phyloP scores from a whole-genome alignment of 2,329 filamentous ascomycete genomes.

The Fusarium brachygibbosum region DNA sequence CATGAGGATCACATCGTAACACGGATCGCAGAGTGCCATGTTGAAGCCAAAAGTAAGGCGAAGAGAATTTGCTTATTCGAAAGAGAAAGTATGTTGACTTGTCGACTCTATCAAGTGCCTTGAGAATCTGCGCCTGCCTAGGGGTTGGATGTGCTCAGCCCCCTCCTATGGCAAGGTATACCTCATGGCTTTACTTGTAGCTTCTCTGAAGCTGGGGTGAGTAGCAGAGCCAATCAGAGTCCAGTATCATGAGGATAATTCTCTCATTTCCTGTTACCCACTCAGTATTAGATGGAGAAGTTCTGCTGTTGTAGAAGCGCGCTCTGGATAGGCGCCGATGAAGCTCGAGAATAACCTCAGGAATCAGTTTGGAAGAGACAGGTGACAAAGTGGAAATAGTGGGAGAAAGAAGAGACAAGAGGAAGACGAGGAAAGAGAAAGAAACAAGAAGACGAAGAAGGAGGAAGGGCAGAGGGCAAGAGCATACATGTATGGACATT shows the following conservation, averaged over 20 bases:
- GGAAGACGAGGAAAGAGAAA: too few relatives aligned
- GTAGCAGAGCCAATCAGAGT: neutral
- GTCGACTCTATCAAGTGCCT: neutral
- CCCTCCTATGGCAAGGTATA: neutral
- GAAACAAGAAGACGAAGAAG: neutral
- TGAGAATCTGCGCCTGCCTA: too few relatives aligned
- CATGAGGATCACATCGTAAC: neutral
- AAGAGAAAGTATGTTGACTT: neutral
- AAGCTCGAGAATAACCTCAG: neutral
- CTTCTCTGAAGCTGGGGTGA: neutral
- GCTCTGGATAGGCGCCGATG: neutral
- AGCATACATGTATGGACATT: too few relatives aligned
- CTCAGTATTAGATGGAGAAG: fast-evolving
- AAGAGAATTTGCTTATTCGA: too few relatives aligned
- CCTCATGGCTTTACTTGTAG: too few relatives aligned
- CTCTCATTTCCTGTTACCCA: too few relatives aligned
- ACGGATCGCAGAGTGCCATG: neutral
- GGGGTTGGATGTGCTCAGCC: neutral
- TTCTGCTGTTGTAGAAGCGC: neutral
- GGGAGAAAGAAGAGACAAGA: too few relatives aligned
- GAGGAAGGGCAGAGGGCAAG: neutral
- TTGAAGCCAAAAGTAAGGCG: neutral
- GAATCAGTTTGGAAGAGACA: neutral
- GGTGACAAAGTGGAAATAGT: neutral
- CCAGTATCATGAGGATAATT: too few relatives aligned